phyloP scores from a whole-genome alignment of 768 basidiomycete genomes.

The Gloeostereum incarnatum region DNA sequence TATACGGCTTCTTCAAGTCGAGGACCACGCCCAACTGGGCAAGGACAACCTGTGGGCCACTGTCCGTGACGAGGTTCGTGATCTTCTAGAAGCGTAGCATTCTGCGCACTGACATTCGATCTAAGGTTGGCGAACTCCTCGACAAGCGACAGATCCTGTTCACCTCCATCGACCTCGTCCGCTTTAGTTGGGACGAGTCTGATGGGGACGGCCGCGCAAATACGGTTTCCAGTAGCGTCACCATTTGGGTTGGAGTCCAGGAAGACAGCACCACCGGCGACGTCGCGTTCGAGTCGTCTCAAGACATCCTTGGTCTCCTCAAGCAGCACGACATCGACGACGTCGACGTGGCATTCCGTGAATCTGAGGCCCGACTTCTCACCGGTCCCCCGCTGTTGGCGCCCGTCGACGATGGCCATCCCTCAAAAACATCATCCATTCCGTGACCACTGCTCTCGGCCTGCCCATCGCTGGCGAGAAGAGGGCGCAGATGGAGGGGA shows the following conservation, averaged over 20 bases:
- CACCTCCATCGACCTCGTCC: slow-evolving; percentile 12
- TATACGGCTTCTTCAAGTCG: slow-evolving; percentile 16
- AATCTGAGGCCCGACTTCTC: slow-evolving; percentile 17
- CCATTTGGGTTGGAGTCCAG: slow-evolving; percentile 21
- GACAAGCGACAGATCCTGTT: slow-evolving; percentile 9
- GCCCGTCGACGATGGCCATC: slow-evolving; percentile 17
- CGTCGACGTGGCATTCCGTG: slow-evolving; percentile 20
- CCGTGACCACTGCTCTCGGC: slow-evolving; percentile 24
- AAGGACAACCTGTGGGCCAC: slow-evolving; percentile 13
- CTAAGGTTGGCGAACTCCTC: slow-evolving; percentile 13
- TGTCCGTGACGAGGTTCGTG: slow-evolving; percentile 16
- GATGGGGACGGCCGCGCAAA: not conserved
- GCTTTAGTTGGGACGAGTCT: slow-evolving; percentile 9
- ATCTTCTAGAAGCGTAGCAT: slow-evolving; percentile 13
- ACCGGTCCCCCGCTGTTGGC: slow-evolving; percentile 19
- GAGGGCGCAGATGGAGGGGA: slow-evolving; percentile 23
- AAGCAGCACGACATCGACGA: slow-evolving; percentile 15
- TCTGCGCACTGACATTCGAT: slow-evolving; percentile 13
- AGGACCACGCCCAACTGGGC: slow-evolving; percentile 11
- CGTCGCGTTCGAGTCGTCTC: slow-evolving; percentile 14
- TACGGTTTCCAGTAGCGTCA: slow-evolving; percentile 11
- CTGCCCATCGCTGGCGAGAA: slow-evolving; percentile 22
- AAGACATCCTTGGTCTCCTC: slow-evolving; percentile 18
- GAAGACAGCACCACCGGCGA: slow-evolving; percentile 13
- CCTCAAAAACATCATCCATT: slow-evolving; percentile 24